A percentile compares a stretch with the other conserved stretches of the same genome.
Conservation (phyloP, 352 stramenopile species). For the Pythium folliculosum region DNA sequence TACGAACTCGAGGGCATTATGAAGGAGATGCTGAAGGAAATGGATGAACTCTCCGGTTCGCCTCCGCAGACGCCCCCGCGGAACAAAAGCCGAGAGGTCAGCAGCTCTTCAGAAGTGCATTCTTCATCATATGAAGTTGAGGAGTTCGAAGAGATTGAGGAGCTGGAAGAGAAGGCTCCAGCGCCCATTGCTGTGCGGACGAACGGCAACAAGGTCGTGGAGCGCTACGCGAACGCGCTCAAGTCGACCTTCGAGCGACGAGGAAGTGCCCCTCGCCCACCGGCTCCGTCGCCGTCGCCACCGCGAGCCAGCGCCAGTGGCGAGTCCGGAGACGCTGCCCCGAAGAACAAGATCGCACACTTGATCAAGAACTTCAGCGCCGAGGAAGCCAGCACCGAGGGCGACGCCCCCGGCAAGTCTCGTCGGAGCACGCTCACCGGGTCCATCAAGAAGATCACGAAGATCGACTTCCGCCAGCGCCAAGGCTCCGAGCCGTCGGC, state of each 20-base stretch:
- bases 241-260: slow-evolving; percentile 26
- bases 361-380: slow-evolving; percentile 76
- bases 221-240: slow-evolving; percentile 55
- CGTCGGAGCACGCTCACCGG: slow-evolving; percentile 20
- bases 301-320: neutral
- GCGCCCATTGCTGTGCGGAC: slow-evolving; percentile 18
- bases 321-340: neutral
- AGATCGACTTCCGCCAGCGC: slow-evolving; percentile 28
- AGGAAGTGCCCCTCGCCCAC: slow-evolving; percentile 10
- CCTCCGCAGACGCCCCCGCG: neutral
- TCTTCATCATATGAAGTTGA: slow-evolving; percentile 12
- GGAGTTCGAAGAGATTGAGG: slow-evolving; percentile 13
- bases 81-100: neutral
- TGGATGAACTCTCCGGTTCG: slow-evolving; percentile 30
- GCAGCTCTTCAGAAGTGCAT: neutral
- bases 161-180: slow-evolving; percentile 23
- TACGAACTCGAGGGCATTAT: slow-evolving; percentile 60
- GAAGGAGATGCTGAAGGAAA: slow-evolving; percentile 60
- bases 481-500: slow-evolving; percentile 23
- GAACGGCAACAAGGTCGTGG: slow-evolving; percentile 38
- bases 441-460: slow-evolving; percentile 22
- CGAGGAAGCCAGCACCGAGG: slow-evolving; percentile 16
- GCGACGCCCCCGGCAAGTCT: neutral
- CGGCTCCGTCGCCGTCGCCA: slow-evolving; percentile 15
- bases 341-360: slow-evolving; percentile 47